A percentile compares a stretch with the other conserved stretches of the same genome.
Conservation (phyloP, 257 asterid genomes). For the Solanum raphanifolium region DNA sequence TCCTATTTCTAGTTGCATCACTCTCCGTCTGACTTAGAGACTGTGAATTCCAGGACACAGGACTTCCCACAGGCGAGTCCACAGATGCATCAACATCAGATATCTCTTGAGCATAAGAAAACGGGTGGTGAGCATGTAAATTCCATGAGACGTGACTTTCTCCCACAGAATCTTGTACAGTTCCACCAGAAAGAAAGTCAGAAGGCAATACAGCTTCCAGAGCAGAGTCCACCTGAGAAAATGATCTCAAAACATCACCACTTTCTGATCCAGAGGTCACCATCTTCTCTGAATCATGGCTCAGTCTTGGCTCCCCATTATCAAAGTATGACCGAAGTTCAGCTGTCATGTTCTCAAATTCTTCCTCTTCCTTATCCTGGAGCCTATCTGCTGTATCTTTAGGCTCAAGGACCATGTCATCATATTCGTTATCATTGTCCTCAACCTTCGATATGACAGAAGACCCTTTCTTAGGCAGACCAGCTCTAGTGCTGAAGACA, state of each 20-base stretch:
- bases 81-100: slow-evolving; percentile 62
- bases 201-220: slow-evolving; percentile 40
- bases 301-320: slow-evolving; percentile 14
- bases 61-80: slow-evolving; percentile 70
- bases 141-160: slow-evolving; percentile 28
- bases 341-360: slow-evolving; percentile 23
- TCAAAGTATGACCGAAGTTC: slow-evolving; percentile 1
- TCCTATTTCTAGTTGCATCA: slow-evolving; percentile 75
- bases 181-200: slow-evolving; percentile 17
- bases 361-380: slow-evolving; percentile 35
- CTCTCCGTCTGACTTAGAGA: slow-evolving; percentile 52
- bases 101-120: slow-evolving; percentile 56
- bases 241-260: slow-evolving; percentile 24
- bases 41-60: slow-evolving; percentile 72
- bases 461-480: slow-evolving; percentile 31
- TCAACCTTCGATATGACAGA: slow-evolving; percentile 21
- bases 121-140: slow-evolving; percentile 38
- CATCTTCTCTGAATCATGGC: slow-evolving; percentile 20
- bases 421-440: slow-evolving; percentile 31
- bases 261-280: slow-evolving; percentile 57
- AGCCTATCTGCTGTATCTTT: slow-evolving; percentile 31
- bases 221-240: slow-evolving; percentile 45
- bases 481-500: slow-evolving; percentile 33
- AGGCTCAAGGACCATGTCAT: slow-evolving; percentile 35
- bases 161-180: slow-evolving; percentile 49